Percentiles rank a stretch among this genome's conserved stretches.
Evolutionary conservation across 2,329 filamentous ascomycete genomes (phyloP).

Genomic region (Colletotrichum shisoi): DNA sequence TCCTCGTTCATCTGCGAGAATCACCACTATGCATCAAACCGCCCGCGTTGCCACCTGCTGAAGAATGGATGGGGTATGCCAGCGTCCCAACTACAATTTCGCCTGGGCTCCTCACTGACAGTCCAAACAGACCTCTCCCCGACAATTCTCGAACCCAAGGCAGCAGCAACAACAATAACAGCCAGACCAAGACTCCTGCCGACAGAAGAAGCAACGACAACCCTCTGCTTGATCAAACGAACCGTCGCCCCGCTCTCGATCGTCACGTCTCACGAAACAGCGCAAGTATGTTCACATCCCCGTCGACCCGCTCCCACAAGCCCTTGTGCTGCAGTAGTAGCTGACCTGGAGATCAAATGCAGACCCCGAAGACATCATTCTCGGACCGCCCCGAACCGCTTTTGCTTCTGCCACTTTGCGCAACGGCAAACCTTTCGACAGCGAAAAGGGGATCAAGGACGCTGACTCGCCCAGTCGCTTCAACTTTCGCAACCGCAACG

Average conservation of each 20-base stretch:
- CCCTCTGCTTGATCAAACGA: conserved; percentile 58
- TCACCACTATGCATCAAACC: conserved; percentile 88
- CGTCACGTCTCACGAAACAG: conserved; percentile 64
- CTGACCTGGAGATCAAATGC: conserved; percentile 44
- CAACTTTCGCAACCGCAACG: conserved; percentile 62
- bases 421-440: conserved; percentile 57
- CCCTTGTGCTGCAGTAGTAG: conserved; percentile 41
- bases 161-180: conserved; percentile 47
- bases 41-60: conserved; percentile 77
- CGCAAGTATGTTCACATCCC: conserved; percentile 58
- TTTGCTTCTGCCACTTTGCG: conserved; percentile 78
- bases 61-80: conserved; percentile 95
- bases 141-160: conserved; percentile 57
- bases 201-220: conserved; percentile 59
- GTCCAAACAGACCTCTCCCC: conserved; percentile 51
- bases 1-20: conserved; percentile 76
- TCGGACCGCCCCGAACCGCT: conserved; percentile 82
- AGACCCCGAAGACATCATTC: conserved; percentile 82
- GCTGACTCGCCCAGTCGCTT: conserved; percentile 65
- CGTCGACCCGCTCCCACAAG: background rate
- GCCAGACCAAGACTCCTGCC: conserved; percentile 50
- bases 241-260: conserved; percentile 61
- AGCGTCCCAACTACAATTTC: background rate
- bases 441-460: conserved; percentile 63
- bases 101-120: conserved; percentile 31